Evolutionary conservation across 2,329 filamentous ascomycete species (phyloP).

Genomic region (Aspergillus oerlinghausenensis): DNA sequence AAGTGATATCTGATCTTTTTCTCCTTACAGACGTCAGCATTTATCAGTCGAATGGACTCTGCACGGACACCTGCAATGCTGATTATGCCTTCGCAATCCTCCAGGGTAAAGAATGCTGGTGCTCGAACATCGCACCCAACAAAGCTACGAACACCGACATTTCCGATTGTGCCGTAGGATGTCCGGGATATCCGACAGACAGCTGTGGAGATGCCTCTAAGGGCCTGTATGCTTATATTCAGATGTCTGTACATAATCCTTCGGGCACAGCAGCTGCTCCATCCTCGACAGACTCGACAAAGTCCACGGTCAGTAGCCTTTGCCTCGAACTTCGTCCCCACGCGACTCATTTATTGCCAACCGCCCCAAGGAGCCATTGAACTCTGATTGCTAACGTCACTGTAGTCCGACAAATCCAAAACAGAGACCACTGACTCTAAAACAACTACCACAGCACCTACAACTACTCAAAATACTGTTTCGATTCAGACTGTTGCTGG

Average conservation of each 20-base stretch:
- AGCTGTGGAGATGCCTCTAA: conserved; percentile 39
- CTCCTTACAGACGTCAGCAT: conserved; percentile 29
- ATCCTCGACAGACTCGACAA: conserved; percentile 17
- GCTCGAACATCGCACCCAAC: conserved; percentile 43
- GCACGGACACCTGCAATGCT: conserved; percentile 33
- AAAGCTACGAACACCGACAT: conserved; percentile 25
- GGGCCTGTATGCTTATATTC: conserved; percentile 42
- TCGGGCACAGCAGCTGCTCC: conserved; percentile 29
- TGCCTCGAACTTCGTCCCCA: background rate
- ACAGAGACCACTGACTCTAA: conserved; percentile 8
- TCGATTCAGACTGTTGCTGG: conserved; percentile 23
- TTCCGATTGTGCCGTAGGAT: conserved; percentile 36
- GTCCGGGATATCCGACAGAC: conserved; percentile 46
- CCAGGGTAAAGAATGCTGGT: conserved; percentile 47
- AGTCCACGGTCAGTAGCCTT: conserved; percentile 23
- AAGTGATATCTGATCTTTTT: conserved; percentile 1
- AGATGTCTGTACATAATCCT: conserved; percentile 28
- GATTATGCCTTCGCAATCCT: conserved; percentile 45
- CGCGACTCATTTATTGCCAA: background rate
- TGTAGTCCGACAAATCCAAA: conserved; percentile 1
- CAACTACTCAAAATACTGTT: conserved; percentile 4
- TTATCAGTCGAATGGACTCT: conserved; percentile 46
- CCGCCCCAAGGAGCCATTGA: background rate
- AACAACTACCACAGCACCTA: conserved; percentile 11
- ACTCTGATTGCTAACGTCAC: background rate